Base-by-base conservation (phyloP, 768 basidiomycete species). In the Macrolepiota albuminosa region DNA sequence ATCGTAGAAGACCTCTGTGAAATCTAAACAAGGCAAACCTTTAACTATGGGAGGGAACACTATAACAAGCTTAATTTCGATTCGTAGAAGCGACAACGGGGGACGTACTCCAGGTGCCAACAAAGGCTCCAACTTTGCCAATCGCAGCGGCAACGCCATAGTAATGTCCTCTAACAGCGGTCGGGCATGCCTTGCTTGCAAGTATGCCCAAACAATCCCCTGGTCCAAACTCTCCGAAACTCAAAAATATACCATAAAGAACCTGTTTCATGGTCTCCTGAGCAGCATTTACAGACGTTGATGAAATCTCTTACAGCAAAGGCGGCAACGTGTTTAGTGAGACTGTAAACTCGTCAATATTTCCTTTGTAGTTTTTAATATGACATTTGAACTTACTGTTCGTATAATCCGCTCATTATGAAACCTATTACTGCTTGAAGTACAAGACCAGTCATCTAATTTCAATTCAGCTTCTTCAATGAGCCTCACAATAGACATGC, bases 171-270 rank as follows among this genome's bases (percentile, higher is more conserved):
- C 92, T 85, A 45, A 90, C 77, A 24, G 88, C 92, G 1, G 94
- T 95, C 0, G 94, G 91, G 63, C 87, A 85, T 4, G 81, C 81
- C 75, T 97, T 96, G 56, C 85, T 79, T 2, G 94, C 93, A 61
- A 96, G 80, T 13, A 97, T 77, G 62, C 51, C 29, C 37, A 91
- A 76, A 64, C 85, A 88, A 71, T 95, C 92, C 31, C 94, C 94
- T 4, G 94, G 91, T 21, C 88, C 92, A 31, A 93, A 75, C 75
- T 95, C 95, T 42, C 95, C 95, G 55, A 94, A 87, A 66, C 84
- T 85, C 64, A 95, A 69, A 81, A 96, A 97, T 46, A 96, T 83
- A 8, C 94, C 95, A 67, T 96, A 96, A 8, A 97, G 75, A 39
- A 95, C 84, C 83, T 85, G 56, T 34, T 36, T 7, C 26, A 31